Conservation (phyloP, 140 eudicot genomes). For the Senecio squalidus region DNA sequence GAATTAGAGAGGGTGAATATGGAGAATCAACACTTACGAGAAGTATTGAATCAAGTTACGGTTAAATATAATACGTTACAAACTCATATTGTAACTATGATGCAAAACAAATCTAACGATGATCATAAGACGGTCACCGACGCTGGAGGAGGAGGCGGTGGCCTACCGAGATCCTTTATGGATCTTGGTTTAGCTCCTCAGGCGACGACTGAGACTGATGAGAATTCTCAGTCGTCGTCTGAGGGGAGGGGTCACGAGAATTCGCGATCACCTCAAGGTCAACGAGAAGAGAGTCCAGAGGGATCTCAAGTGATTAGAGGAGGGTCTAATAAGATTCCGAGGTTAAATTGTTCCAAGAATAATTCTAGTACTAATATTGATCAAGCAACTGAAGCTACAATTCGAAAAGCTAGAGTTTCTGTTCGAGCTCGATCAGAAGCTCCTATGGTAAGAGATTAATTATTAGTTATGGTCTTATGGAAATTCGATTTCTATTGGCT, state of each 20-base stretch:
- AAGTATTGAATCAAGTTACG: conserved; percentile 44
- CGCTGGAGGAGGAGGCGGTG: conserved; percentile 29
- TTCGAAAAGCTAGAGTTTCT: conserved; percentile 82
- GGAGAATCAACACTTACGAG: conserved; percentile 53
- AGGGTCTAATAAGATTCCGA: conserved; percentile 31
- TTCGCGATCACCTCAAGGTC: conserved; percentile 28
- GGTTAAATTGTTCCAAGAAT: conserved; percentile 21
- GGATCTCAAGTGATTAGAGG: conserved; percentile 18
- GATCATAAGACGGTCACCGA: conserved; percentile 17
- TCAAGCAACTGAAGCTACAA: conserved; percentile 85
- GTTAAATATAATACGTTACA: conserved; percentile 55
- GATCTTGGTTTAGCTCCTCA: conserved; percentile 60
- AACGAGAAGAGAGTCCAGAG: conserved; percentile 34
- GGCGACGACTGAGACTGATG: conserved; percentile 27
- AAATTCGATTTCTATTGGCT: not conserved
- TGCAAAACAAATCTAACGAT: conserved; percentile 44
- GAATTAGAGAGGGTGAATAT: conserved; percentile 49
- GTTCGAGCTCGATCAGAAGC: conserved; percentile 91
- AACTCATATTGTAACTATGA: conserved; percentile 42
- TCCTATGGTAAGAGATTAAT: conserved; percentile 47
- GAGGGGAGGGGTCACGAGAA: conserved; percentile 34
- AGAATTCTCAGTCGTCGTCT: conserved; percentile 44
- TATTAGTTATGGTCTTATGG: not conserved
- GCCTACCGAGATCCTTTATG: conserved; percentile 40
- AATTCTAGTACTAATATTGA: conserved; percentile 37